Conservation (phyloP, 768 basidiomycete species). For the Daedalea quercina region DNA sequence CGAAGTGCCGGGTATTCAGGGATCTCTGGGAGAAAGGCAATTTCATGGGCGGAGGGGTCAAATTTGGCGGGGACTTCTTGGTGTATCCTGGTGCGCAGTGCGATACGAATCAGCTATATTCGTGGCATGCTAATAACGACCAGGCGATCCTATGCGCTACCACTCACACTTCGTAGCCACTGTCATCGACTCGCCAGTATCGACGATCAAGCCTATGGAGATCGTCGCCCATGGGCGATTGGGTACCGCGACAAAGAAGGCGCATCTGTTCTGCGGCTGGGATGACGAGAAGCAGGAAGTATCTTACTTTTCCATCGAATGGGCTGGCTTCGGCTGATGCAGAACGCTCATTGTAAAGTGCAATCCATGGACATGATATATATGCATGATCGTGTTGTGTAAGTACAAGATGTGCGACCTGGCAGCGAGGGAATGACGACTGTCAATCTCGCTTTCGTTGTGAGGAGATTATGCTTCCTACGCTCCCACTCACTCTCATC, state of each 20-base stretch:
- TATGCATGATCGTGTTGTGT: background rate
- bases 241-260: constrained; percentile 96
- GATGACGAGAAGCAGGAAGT: constrained; percentile 62
- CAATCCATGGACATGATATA: too few species aligned
- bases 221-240: constrained; percentile 92
- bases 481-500: background rate
- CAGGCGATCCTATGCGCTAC: constrained; percentile 91
- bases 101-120: background rate
- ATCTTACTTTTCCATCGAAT: constrained; percentile 78
- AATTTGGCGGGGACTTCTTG: constrained; percentile 94
- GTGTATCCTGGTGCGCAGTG: constrained; percentile 80
- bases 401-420: background rate
- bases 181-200: constrained; percentile 57
- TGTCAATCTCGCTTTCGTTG: constrained; percentile 10
- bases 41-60: constrained; percentile 85
- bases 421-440: background rate
- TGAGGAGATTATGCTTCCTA: background rate
- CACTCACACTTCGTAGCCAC: constrained; percentile 94
- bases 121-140: background rate
- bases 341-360: background rate
- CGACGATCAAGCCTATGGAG: constrained; percentile 78
- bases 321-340: constrained; percentile 78
- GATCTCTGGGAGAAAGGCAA: constrained; percentile 79
- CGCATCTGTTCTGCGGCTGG: constrained; percentile 88
- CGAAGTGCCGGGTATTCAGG: constrained; percentile 73